Conservation (phyloP, 257 asterid genomes). For the Jacaranda mimosifolia region DNA sequence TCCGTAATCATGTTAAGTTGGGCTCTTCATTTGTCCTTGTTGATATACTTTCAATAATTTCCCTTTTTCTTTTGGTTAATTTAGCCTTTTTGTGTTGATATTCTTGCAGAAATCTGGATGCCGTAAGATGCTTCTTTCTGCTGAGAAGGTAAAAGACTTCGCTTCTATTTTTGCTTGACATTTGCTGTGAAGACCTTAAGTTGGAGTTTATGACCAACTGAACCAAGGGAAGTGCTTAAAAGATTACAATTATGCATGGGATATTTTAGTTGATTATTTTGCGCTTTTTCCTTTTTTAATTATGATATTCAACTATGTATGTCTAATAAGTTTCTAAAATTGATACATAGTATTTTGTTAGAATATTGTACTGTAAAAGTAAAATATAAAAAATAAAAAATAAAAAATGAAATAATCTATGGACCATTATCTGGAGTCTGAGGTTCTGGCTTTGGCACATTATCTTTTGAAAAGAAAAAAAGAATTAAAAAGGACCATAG, state of each 20-base stretch:
- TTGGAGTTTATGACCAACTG: neutral
- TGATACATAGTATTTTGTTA: neutral
- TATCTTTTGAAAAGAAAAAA: no score
- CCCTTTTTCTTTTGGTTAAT: neutral
- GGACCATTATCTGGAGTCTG: no score
- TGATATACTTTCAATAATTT: neutral
- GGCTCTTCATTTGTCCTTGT: neutral
- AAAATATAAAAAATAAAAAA: neutral
- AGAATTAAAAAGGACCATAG: no score
- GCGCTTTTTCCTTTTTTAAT: neutral
- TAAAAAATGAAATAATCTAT: no score
- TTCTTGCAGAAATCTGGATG: constrained; percentile 7
- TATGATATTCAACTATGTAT: neutral
- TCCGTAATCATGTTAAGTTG: constrained; percentile 21
- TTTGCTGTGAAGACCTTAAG: no score
- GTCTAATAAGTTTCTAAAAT: neutral
- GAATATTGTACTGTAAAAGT: neutral
- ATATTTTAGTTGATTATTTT: neutral
- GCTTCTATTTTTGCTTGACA: no score
- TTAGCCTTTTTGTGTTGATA: neutral
- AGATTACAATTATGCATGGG: neutral
- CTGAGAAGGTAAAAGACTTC: neutral
- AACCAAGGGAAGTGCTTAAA: constrained; percentile 1
- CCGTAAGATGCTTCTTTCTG: neutral
- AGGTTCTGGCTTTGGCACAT: no score